A percentile compares a stretch with the other conserved stretches of the same genome.
phyloP scores from a whole-genome alignment of 441 rosid species.

The Adansonia grandidieri region DNA sequence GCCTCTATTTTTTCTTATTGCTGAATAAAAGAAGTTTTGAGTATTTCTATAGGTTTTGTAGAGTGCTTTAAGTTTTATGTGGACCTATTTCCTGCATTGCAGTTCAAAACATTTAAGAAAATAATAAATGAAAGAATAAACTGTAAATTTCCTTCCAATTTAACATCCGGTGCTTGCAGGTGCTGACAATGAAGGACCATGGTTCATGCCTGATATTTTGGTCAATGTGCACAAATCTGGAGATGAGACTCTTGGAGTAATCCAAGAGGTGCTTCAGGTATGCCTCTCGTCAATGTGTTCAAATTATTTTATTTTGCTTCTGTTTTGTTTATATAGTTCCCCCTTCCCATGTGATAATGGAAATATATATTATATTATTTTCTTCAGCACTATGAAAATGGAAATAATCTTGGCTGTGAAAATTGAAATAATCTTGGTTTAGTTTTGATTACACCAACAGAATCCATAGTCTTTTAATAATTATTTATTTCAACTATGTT shows the following conservation, averaged over 20 bases:
- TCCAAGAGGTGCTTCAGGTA: constrained; percentile 83
- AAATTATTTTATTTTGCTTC: background rate
- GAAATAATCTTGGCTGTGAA: no score
- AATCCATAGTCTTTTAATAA: background rate
- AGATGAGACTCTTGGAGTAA: constrained; percentile 67
- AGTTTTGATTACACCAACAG: background rate
- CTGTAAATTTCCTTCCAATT: background rate
- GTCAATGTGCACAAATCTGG: constrained; percentile 74
- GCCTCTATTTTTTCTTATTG: background rate
- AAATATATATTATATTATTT: no score
- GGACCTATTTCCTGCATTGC: background rate
- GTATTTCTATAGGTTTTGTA: background rate
- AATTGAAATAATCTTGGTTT: background rate
- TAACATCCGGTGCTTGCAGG: constrained; percentile 50
- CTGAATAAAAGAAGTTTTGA: background rate
- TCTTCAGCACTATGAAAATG: no score
- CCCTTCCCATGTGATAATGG: background rate
- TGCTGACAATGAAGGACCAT: constrained; percentile 73
- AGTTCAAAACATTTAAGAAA: background rate
- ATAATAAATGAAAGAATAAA: background rate
- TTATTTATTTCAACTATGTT: background rate
- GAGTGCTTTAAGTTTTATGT: constrained; percentile 11
- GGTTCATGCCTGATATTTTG: constrained; percentile 89
- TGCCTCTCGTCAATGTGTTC: constrained; percentile 27
- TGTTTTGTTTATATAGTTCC: background rate